phyloP scores from a whole-genome alignment of 2,329 filamentous ascomycete genomes.

The Geosmithia flava region DNA sequence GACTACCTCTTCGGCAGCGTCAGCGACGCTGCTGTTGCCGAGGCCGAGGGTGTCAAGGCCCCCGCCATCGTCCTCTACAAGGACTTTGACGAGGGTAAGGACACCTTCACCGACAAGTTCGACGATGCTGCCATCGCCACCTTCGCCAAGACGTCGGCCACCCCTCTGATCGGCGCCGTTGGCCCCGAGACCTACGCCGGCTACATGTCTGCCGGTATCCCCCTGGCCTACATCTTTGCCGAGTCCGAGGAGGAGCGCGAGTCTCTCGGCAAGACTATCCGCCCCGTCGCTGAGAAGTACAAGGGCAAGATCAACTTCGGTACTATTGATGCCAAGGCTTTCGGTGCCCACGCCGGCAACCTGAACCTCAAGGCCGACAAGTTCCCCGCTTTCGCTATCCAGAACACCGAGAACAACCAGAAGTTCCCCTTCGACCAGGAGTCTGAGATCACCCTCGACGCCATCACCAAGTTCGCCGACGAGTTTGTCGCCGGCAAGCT shows the following conservation, averaged over 20 bases:
- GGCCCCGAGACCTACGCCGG: conserved; percentile 91
- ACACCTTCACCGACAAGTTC: conserved; percentile 66
- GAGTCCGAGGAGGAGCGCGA: conserved; percentile 85
- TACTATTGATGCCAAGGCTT: conserved; percentile 89
- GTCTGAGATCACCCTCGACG: conserved; percentile 58
- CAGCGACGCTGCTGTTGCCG: conserved; percentile 71
- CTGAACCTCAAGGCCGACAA: conserved; percentile 92
- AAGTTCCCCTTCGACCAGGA: conserved; percentile 92
- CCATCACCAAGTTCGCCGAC: conserved; percentile 72
- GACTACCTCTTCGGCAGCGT: conserved; percentile 85
- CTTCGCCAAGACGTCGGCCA: conserved; percentile 77
- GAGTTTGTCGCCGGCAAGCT: conserved; percentile 79
- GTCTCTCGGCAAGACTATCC: conserved; percentile 63
- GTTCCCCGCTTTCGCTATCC: conserved; percentile 96
- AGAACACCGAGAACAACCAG: conserved; percentile 88
- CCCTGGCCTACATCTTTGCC: conserved; percentile 94
- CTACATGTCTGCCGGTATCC: conserved; percentile 89
- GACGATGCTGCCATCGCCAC: conserved; percentile 65
- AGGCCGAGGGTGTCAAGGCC: conserved; percentile 79
- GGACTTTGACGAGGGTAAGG: conserved; percentile 93
- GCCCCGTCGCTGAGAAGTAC: conserved; percentile 79
- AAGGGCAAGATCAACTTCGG: conserved; percentile 96
- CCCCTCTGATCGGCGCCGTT: conserved; percentile 87
- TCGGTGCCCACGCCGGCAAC: conserved; percentile 91
- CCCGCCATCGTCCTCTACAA: conserved; percentile 93